These are phyloP conservation scores for Marsdenia floribunda DNA, from an alignment of 257 asterid species.

Conservation along the genomic window DNA sequence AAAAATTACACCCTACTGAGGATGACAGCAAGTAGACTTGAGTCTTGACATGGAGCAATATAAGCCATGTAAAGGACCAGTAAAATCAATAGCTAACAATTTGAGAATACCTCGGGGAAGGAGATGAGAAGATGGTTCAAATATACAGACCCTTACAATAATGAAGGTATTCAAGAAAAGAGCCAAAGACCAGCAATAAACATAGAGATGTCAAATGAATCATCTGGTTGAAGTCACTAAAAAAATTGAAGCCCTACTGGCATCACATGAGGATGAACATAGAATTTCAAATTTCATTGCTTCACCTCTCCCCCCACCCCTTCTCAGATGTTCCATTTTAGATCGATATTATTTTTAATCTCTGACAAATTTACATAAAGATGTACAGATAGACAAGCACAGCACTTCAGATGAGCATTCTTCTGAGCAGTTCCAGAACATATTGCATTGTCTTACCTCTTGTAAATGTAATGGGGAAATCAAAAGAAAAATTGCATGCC, in stretches of 20 bases:
- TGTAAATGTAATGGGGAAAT: not conserved
- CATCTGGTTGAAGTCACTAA: not conserved
- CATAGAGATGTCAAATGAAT: not conserved
- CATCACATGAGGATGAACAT: not conserved
- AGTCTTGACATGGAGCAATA: not conserved
- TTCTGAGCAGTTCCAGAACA: not conserved
- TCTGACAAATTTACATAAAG: not conserved
- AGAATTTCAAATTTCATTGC: not conserved
- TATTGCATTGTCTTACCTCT: not conserved
- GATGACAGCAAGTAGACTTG: not conserved
- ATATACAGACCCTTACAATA: not conserved
- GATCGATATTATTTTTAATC: not conserved
- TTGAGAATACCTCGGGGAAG: not conserved
- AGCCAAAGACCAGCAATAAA: not conserved
- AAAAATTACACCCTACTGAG: not conserved
- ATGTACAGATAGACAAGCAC: not conserved
- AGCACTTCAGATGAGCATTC: not conserved
- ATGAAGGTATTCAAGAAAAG: not conserved
- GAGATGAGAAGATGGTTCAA: not conserved
- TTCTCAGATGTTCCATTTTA: not conserved
- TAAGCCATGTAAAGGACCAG: not conserved
- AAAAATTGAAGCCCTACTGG: not conserved
- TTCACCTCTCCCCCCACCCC: not conserved
- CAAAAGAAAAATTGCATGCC: not conserved
- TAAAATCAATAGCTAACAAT: not conserved